Evolutionary conservation across 805 yeast species (phyloP).

Genomic region (Lipomyces sp.): DNA sequence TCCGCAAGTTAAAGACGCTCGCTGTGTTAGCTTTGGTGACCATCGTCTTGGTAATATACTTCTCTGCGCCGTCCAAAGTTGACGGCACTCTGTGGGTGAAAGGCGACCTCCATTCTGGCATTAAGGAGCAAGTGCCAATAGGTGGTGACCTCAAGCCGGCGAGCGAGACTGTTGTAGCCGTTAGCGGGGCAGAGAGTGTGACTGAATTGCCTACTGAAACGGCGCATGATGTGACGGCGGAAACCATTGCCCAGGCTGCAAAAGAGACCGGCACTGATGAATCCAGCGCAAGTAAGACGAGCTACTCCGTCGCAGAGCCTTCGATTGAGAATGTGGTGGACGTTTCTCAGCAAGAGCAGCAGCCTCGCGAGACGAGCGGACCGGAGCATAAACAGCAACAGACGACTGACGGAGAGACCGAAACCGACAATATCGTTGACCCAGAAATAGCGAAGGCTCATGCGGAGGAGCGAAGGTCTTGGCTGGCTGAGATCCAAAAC

Average conservation of each 20-base stretch:
- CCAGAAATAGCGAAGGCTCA: neutral
- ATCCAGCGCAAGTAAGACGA: neutral
- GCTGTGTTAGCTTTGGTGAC: neutral
- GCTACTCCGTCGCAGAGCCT: neutral
- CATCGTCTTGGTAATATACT: neutral
- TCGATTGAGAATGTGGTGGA: neutral
- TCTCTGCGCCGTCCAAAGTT: neutral
- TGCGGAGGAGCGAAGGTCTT: neutral
- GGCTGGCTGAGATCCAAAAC: neutral
- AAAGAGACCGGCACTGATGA: neutral
- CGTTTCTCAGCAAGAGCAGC: neutral
- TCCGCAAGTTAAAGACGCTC: neutral
- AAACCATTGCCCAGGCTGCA: neutral
- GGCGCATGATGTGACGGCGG: neutral
- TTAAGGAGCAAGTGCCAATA: neutral
- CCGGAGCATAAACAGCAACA: neutral
- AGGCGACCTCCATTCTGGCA: neutral
- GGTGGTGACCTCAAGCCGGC: neutral
- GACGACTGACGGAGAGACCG: neutral
- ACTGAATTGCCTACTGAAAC: neutral
- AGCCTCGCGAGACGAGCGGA: neutral
- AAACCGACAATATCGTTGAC: neutral
- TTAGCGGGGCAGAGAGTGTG: neutral
- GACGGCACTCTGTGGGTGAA: neutral
- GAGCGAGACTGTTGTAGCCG: neutral